These are phyloP conservation scores for Vigna radiata DNA, from an alignment of 306 rosid species.

Conservation along the genomic window DNA sequence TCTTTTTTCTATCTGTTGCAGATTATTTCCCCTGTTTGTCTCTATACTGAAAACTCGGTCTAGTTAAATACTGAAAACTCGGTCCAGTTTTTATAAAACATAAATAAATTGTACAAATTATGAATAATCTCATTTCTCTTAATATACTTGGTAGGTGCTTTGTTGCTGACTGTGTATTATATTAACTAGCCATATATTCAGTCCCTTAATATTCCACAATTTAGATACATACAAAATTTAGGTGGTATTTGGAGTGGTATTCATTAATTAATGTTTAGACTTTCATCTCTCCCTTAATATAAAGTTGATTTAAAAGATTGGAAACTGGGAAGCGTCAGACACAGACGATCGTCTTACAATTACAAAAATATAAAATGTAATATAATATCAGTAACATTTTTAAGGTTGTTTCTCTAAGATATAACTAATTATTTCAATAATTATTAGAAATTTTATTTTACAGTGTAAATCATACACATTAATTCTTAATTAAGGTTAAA, in stretches of 20 bases:
- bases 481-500: no score
- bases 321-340: no score
- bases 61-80: not conserved
- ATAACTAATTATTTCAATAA: no score
- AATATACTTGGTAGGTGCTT: not conserved
- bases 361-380: no score
- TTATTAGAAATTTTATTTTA: no score
- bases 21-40: not conserved
- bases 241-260: not conserved
- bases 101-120: no score
- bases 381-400: no score
- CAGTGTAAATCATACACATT: no score
- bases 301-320: not conserved
- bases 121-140: not conserved
- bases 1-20: slow-evolving; percentile 17
- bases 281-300: not conserved
- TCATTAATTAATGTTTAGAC: not conserved
- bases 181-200: not conserved
- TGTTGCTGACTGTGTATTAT: not conserved
- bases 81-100: not conserved
- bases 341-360: no score
- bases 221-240: not conserved
- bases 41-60: not conserved
- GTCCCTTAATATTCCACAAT: not conserved
- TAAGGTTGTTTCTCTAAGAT: no score